Conservation (phyloP, 1,284 basidiomycete genomes). For the Trichosporon ovoides region DNA sequence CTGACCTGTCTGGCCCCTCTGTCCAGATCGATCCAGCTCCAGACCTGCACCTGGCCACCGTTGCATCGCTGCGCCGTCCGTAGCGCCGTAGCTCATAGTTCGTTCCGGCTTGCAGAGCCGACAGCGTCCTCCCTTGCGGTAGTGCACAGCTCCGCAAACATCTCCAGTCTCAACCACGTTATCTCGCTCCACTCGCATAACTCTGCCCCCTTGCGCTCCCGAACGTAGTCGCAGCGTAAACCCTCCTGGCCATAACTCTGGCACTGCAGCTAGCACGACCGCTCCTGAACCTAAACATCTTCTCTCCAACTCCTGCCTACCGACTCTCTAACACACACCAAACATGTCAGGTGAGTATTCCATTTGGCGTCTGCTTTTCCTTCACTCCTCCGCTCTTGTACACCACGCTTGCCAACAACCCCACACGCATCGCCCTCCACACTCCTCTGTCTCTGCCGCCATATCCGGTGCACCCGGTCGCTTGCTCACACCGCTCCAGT, state of each 20-base stretch:
- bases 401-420: neutral
- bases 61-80: too few species aligned
- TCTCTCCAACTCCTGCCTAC: neutral
- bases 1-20: too few species aligned
- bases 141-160: neutral
- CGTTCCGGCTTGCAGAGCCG: neutral
- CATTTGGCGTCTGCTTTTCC: neutral
- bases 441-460: neutral
- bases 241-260: conserved; percentile 3
- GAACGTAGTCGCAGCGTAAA: neutral
- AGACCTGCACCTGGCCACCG: too few species aligned
- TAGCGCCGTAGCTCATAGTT: neutral
- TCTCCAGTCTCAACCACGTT: neutral
- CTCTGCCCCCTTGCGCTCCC: neutral
- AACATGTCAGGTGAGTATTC: conserved; percentile 2
- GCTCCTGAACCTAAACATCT: neutral
- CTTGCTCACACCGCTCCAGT: conserved; percentile 2
- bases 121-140: neutral
- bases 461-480: neutral
- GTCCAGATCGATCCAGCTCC: too few species aligned
- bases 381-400: neutral
- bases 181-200: neutral
- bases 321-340: neutral
- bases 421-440: neutral
- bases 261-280: neutral